These are phyloP conservation scores for Escovopsis sp. DNA, from an alignment of 2,329 filamentous ascomycete genomes.

Conservation along the genomic window DNA sequence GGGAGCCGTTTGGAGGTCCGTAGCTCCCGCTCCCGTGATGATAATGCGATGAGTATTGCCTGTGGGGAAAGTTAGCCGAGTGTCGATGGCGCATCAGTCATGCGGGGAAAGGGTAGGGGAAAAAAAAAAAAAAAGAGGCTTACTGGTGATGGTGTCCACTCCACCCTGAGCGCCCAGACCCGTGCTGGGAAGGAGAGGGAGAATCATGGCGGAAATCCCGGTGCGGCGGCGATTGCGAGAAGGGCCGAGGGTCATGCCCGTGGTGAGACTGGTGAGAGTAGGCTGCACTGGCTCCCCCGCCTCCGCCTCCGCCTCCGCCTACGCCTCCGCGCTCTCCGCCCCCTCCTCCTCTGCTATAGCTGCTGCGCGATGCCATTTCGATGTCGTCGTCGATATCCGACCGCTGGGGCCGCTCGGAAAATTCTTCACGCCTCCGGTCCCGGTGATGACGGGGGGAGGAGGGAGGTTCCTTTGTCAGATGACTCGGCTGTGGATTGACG, in stretches of 20 bases:
- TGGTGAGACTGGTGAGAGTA: conserved; percentile 25
- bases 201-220: conserved; percentile 30
- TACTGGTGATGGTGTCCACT: conserved; percentile 26
- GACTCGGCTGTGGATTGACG: conserved; percentile 10
- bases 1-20: conserved; percentile 34
- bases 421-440: conserved; percentile 15
- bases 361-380: conserved; percentile 25
- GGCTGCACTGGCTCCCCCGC: conserved; percentile 24
- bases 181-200: conserved; percentile 29
- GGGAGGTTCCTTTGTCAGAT: conserved; percentile 12
- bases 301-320: too few relatives aligned
- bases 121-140: conserved; percentile 9
- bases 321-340: too few relatives aligned
- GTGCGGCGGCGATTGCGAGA: conserved; percentile 29
- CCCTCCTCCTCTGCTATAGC: conserved; percentile 16
- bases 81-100: too few relatives aligned
- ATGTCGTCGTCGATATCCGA: conserved; percentile 36
- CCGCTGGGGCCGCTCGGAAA: conserved; percentile 21
- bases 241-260: conserved; percentile 21
- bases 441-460: conserved; percentile 14
- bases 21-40: conserved; percentile 34
- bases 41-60: conserved; percentile 49
- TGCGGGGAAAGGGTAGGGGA: conserved; percentile 2
- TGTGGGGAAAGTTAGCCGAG: conserved; percentile 12
- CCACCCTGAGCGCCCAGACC: conserved; percentile 24